Evolutionary conservation across 176 grass and related monocot genomes (phyloP), one percentile per base, ranked within the genome.

Genomic region (Juncus inflexus): DNA sequence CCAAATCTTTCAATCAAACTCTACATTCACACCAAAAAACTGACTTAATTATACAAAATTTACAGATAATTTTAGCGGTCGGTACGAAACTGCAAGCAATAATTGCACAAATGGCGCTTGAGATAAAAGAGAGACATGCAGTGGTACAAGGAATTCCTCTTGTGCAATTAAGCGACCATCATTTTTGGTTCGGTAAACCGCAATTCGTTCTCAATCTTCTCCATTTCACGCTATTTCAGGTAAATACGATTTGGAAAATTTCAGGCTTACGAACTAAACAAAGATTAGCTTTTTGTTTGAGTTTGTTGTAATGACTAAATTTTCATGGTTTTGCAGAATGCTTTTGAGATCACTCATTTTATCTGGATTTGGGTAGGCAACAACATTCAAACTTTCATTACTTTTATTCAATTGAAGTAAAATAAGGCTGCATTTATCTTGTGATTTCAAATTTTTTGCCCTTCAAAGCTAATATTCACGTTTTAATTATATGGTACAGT

Each of bases 11-110:
- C 53, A 47, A 57, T 15, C 3, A 56, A 14, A n/a, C 8, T 52
- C 66, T 54, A 36, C 39, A 36, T 42, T 70, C 62, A 47, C 2
- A 1, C 55, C 7, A 41, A 71, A 9, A 12, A 3, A 61, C 42
- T 67, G 6, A 55, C 16, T 28, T 55, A 3, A 62, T 75, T 14
- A 12, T 13, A 9, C 13, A 47, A 47, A 47, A 11, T 38, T 53
- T 10, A 74, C 83, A 91, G 87, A 92, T 79, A 66, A 90, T 99
- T 63, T 84, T 99, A 37, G 68, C 58, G 6, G 88, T 92, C 55
- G 89, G 94, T 61, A 99, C 83, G 9, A 99, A 99, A 83, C 76
- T 99, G 51, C 94, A 99, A 78, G 85, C 88, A 35, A 99, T 99
- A 78, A 99, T 99, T 76, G 88, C 85, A 60, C 58, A 75, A 60